A percentile compares a stretch with the other conserved stretches of the same genome.
Conservation (phyloP, 495 filamentous ascomycete species). For the Aspergillus mulundensis region DNA sequence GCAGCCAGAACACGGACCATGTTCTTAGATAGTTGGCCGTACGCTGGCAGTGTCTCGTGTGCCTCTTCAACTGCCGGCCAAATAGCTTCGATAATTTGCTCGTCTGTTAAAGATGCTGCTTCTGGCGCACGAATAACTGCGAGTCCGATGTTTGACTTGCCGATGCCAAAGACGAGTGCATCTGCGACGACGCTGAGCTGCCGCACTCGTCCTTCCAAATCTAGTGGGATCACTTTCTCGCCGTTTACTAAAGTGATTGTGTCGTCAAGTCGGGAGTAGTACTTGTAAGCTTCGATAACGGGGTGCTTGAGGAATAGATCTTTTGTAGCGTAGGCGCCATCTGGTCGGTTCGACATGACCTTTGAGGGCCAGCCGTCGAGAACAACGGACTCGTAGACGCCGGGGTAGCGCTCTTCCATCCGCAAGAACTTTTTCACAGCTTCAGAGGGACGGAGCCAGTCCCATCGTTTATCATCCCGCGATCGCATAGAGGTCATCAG, state of each 20-base stretch:
- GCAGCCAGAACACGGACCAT: slow-evolving; percentile 46
- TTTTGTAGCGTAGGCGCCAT: slow-evolving; percentile 35
- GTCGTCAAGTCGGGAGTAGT: slow-evolving; percentile 56
- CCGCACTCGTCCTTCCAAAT: slow-evolving; percentile 49
- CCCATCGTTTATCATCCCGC: slow-evolving; percentile 57
- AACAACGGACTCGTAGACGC: slow-evolving; percentile 56
- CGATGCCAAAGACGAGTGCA: slow-evolving; percentile 38
- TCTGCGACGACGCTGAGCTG: slow-evolving; percentile 34
- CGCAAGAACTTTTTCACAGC: slow-evolving; percentile 34
- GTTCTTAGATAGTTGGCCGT: slow-evolving; percentile 50
- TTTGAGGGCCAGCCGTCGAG: slow-evolving; percentile 60
- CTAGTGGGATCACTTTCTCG: slow-evolving; percentile 65
- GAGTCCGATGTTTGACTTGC: slow-evolving; percentile 36
- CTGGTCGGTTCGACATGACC: slow-evolving; percentile 53
- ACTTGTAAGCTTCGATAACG: slow-evolving; percentile 53
- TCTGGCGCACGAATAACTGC: slow-evolving; percentile 45
- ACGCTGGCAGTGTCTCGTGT: slow-evolving; percentile 45
- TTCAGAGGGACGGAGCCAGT: slow-evolving; percentile 52
- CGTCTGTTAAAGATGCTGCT: slow-evolving; percentile 34
- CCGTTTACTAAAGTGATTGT: slow-evolving; percentile 61
- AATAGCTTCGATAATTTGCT: slow-evolving; percentile 47
- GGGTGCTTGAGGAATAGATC: slow-evolving; percentile 52
- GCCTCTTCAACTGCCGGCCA: slow-evolving; percentile 50
- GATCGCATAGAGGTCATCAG: slow-evolving; percentile 51
- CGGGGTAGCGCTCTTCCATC: slow-evolving; percentile 54